Base-by-base conservation (phyloP, 192 early-diverging fungal species). In the Mortierella alpina region DNA sequence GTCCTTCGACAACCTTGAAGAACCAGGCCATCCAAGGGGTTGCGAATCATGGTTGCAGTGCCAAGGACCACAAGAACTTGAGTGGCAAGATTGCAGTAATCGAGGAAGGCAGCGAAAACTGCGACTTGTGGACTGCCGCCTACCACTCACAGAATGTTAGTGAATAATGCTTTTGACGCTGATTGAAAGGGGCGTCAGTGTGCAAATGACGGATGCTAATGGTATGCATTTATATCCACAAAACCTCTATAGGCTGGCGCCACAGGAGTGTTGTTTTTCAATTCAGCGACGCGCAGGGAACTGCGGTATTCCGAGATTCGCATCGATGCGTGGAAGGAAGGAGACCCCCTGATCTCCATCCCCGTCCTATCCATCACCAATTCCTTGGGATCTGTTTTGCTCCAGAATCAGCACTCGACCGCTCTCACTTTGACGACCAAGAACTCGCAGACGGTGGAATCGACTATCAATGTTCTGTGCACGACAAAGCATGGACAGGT, bases 391-490 rank as follows among this genome's bases (percentile, higher is more conserved):
- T 79, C 80, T 39, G 62, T 87, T 50, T 65, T 92, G 54, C 22
- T 77, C 17, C 74, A 76, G 52, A 68, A 71, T 18, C 41, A 78
- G 17, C 46, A 72, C 2, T 68, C 44, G 17, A 80, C 76, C 23
- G 77, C 56, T 0, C 44, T 90, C 2, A 76, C 68, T 49, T 61
- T 92, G 12, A 85, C 82, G 48, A 89, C 88, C 11, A 67, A 84
- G 57, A 86, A 86, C 46, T 74, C 69, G 12, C 83, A 86, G 59
- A 84, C 86, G 5, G 49, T 89, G 14, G 87, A 83, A 56, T 70
- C 84, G n/a, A 92, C 91, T 15, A 88, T 86, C 81, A 92, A 92
- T 54, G 83, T 91, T 13, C 61, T 92, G 15, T 91, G 90, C n/a
- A 87, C 77, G 6, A 74, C 86, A 40, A 83, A 88, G 45, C 66